Percentiles rank a stretch among this genome's conserved stretches.
Conservation (phyloP, 768 basidiomycete species). For the Pisolithus marmoratus region DNA sequence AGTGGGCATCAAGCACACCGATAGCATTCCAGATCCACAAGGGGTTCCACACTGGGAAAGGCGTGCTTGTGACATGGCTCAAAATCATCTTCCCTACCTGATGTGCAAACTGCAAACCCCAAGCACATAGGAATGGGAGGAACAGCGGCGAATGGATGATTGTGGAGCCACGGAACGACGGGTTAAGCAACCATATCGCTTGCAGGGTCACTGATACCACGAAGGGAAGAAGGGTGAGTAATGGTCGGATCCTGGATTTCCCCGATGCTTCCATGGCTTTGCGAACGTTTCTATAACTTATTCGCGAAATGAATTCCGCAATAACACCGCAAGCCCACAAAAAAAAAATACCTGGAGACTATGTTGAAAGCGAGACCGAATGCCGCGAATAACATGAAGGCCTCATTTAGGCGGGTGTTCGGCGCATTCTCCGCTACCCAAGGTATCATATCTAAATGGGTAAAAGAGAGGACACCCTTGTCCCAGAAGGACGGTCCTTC, state of each 20-base stretch:
- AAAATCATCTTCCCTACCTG: slow-evolving; percentile 91
- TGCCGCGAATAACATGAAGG: slow-evolving; percentile 79
- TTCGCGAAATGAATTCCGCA: slow-evolving; percentile 1
- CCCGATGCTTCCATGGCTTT: slow-evolving; percentile 41
- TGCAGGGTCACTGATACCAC: slow-evolving; percentile 64
- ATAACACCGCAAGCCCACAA: not conserved
- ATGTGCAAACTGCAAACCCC: slow-evolving; percentile 90
- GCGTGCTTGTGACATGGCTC: slow-evolving; percentile 79
- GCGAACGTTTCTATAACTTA: slow-evolving; percentile 78
- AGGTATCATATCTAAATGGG: slow-evolving; percentile 47
- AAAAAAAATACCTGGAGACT: slow-evolving; percentile 44
- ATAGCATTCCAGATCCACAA: slow-evolving; percentile 80
- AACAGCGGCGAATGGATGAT: slow-evolving; percentile 75
- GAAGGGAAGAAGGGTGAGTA: slow-evolving; percentile 79
- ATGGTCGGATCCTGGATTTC: slow-evolving; percentile 44
- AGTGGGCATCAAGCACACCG: slow-evolving; percentile 79
- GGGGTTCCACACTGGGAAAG: slow-evolving; percentile 84
- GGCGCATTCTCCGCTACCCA: slow-evolving; percentile 45
- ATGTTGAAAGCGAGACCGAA: slow-evolving; percentile 78
- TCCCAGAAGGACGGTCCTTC: slow-evolving; percentile 82
- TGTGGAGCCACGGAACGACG: slow-evolving; percentile 51
- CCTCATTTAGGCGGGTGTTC: slow-evolving; percentile 73
- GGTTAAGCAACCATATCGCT: slow-evolving; percentile 74
- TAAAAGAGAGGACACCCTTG: slow-evolving; percentile 54
- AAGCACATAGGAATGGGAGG: slow-evolving; percentile 84